Percentiles rank a stretch among this genome's conserved stretches.
Conservation (phyloP, 441 rosid genomes). For the Hura crepitans region DNA sequence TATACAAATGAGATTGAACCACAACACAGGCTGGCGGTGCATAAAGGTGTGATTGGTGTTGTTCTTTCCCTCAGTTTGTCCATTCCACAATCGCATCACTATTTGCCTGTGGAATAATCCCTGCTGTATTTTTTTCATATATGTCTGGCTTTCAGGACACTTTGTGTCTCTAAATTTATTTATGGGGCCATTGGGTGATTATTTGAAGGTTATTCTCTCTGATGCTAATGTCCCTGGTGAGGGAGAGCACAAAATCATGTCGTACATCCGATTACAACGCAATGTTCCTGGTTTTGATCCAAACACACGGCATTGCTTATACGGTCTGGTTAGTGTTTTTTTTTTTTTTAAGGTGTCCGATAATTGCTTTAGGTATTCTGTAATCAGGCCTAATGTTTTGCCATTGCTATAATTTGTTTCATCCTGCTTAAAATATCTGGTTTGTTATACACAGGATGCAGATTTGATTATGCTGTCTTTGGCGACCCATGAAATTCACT, state of each 20-base stretch:
- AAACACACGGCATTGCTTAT: constrained; percentile 85
- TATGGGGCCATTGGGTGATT: constrained; percentile 55
- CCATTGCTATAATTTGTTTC: not conserved
- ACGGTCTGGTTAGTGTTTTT: constrained; percentile 65
- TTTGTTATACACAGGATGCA: constrained; percentile 64
- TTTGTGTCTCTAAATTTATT: constrained; percentile 54
- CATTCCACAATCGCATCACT: constrained; percentile 40
- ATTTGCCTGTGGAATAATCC: constrained; percentile 46
- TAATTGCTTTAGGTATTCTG: not conserved
- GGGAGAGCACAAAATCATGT: constrained; percentile 98
- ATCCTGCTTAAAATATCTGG: constrained; percentile 8
- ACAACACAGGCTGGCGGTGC: constrained; percentile 68
- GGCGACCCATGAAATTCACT: constrained; percentile 97
- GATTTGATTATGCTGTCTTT: constrained; percentile 93
- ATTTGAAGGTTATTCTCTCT: constrained; percentile 94
- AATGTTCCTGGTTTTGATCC: constrained; percentile 81
- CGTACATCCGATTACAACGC: constrained; percentile 81
- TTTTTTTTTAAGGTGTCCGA: too few species aligned
- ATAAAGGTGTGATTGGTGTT: constrained; percentile 63
- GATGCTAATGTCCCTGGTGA: constrained; percentile 96
- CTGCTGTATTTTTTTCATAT: constrained; percentile 34
- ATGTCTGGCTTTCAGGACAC: constrained; percentile 45
- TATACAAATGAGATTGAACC: constrained; percentile 78
- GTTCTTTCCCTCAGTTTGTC: constrained; percentile 23
- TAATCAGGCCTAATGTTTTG: not conserved